phyloP scores from a whole-genome alignment of 2,329 filamentous ascomycete genomes.

The Botrytis byssoidea region DNA sequence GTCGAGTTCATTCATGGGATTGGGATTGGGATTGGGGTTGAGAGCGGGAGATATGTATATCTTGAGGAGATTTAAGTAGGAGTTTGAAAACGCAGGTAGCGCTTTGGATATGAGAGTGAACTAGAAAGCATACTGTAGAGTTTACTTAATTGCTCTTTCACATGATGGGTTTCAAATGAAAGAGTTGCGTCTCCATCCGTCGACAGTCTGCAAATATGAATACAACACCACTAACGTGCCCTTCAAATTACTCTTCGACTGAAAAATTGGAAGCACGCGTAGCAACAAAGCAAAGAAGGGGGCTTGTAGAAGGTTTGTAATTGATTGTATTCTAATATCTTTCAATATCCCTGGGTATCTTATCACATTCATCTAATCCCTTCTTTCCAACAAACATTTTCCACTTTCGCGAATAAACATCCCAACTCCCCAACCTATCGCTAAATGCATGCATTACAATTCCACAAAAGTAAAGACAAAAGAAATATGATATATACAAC shows the following conservation, averaged over 20 bases:
- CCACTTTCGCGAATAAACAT: neutral
- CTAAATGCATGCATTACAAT: neutral
- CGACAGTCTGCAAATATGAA: fast-evolving
- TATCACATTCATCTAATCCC: neutral
- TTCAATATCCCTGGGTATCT: neutral
- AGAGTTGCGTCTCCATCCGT: neutral
- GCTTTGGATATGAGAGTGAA: neutral
- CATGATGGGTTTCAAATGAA: neutral
- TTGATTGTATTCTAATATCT: neutral
- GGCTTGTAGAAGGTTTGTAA: neutral
- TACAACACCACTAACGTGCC: neutral
- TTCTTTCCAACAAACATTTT: neutral
- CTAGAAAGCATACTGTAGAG: neutral
- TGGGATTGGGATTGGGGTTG: too few species aligned
- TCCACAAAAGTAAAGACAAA: neutral
- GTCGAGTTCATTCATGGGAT: too few species aligned
- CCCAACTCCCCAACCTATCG: neutral
- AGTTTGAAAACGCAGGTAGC: neutral
- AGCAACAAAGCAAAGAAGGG: neutral
- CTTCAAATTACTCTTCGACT: neutral
- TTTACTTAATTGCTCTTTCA: neutral
- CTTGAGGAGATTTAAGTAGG: neutral
- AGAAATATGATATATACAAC: neutral
- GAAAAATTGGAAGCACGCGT: too few species aligned
- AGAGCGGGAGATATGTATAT: neutral